Conservation (phyloP, 2,329 filamentous ascomycete species). For the Ilyonectria destructans region DNA sequence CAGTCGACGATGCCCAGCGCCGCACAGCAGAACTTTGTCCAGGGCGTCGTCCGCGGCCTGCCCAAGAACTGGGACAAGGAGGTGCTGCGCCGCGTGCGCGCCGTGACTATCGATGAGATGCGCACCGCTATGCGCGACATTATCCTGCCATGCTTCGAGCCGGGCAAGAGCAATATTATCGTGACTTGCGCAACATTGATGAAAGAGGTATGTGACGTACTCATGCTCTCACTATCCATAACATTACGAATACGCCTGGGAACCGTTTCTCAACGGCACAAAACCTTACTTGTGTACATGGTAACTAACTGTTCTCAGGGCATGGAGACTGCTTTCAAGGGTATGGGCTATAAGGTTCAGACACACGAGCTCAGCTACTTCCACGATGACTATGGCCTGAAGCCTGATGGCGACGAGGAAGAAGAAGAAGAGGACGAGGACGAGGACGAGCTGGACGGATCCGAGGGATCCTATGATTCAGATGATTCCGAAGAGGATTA, state of each 20-base stretch:
- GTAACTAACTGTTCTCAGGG: constrained; percentile 65
- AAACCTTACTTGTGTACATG: neutral
- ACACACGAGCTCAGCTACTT: constrained; percentile 84
- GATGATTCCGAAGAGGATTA: constrained; percentile 49
- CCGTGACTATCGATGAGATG: constrained; percentile 84
- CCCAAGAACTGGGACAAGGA: constrained; percentile 84
- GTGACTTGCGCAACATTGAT: constrained; percentile 91
- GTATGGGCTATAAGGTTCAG: constrained; percentile 84
- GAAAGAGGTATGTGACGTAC: constrained; percentile 77
- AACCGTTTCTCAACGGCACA: neutral
- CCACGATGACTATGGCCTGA: constrained; percentile 90
- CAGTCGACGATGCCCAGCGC: constrained; percentile 89
- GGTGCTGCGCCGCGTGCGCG: constrained; percentile 83
- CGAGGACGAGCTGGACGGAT: constrained; percentile 53
- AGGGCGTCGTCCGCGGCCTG: constrained; percentile 84
- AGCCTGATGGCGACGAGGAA: constrained; percentile 74
- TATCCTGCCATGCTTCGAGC: constrained; percentile 85
- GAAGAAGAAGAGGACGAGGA: constrained; percentile 65
- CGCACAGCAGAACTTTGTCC: constrained; percentile 86
- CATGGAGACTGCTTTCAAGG: constrained; percentile 82
- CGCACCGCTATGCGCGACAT: constrained; percentile 81
- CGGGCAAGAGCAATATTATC: constrained; percentile 86
- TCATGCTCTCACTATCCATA: neutral
- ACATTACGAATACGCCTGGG: neutral
- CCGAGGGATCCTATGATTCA: constrained; percentile 52